These are phyloP conservation scores for Persicaria maculosa DNA, from an alignment of 148 eudicot genomes.

Conservation along the genomic window DNA sequence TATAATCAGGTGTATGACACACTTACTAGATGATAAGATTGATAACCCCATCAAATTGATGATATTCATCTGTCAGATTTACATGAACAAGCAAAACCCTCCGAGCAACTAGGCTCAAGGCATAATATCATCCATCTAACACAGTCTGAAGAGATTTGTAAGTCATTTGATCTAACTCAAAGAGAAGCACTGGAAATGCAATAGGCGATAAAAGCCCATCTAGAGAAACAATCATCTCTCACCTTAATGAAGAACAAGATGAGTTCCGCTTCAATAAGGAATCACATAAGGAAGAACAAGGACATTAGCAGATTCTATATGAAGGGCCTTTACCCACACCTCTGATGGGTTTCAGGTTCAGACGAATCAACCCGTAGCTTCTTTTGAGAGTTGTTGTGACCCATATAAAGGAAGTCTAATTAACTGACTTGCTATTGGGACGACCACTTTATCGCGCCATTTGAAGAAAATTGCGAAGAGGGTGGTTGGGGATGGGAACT, in stretches of 20 bases:
- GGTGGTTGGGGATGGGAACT: too few species aligned
- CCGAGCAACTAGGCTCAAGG: background rate
- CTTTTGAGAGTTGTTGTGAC: slow-evolving; percentile 7
- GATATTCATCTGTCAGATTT: background rate
- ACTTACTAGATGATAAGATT: background rate
- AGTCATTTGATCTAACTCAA: background rate
- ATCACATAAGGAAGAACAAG: slow-evolving; percentile 44
- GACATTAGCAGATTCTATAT: slow-evolving; percentile 31
- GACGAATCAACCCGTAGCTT: slow-evolving; percentile 11
- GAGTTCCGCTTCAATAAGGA: slow-evolving; percentile 26
- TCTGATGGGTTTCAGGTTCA: slow-evolving; percentile 14
- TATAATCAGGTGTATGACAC: background rate
- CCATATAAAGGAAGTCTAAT: too few species aligned
- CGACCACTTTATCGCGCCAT: too few species aligned
- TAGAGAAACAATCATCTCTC: background rate
- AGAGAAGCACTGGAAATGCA: background rate
- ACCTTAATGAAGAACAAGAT: background rate
- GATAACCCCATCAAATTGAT: background rate
- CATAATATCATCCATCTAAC: background rate
- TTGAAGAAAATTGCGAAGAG: too few species aligned
- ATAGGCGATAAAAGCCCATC: background rate
- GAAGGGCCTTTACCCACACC: slow-evolving; percentile 36
- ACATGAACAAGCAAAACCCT: background rate
- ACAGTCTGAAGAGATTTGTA: too few species aligned
- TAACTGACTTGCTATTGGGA: too few species aligned